Evolutionary conservation across 306 rosid genomes (phyloP).

Genomic region (Ammopiptanthus mongolicus): DNA sequence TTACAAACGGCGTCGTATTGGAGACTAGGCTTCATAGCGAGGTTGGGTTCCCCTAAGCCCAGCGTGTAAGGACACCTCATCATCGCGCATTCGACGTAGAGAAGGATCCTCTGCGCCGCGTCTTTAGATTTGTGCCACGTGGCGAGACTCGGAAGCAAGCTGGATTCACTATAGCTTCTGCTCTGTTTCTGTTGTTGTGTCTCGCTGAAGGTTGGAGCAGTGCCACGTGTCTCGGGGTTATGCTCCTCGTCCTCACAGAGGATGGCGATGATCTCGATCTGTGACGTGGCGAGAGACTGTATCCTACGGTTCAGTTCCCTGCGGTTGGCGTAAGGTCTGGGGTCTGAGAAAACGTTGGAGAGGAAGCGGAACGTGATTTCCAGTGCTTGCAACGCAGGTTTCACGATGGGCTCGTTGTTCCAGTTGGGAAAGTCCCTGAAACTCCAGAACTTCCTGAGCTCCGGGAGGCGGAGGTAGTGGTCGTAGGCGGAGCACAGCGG

Average conservation of each 20-base stretch:
- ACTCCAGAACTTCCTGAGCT: constrained; percentile 60
- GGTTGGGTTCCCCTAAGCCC: constrained; percentile 81
- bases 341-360: constrained; percentile 58
- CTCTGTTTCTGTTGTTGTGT: not conserved
- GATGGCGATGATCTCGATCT: constrained; percentile 61
- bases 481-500: constrained; percentile 63
- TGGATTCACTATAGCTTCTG: constrained; percentile 56
- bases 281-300: constrained; percentile 46
- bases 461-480: constrained; percentile 61
- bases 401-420: constrained; percentile 63
- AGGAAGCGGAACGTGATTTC: constrained; percentile 78
- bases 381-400: constrained; percentile 65
- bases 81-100: constrained; percentile 75
- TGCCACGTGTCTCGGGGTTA: constrained; percentile 42
- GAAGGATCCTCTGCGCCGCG: constrained; percentile 58
- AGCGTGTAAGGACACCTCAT: constrained; percentile 62
- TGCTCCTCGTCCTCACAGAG: constrained; percentile 64
- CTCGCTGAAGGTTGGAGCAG: constrained; percentile 46
- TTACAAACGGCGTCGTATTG: constrained; percentile 67
- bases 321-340: constrained; percentile 63
- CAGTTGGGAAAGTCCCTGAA: constrained; percentile 50
- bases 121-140: constrained; percentile 64
- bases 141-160: constrained; percentile 68
- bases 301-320: constrained; percentile 67
- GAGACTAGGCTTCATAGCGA: constrained; percentile 55